Conservation (phyloP, 2,329 filamentous ascomycete genomes). For the Zymoseptoria tritici region DNA sequence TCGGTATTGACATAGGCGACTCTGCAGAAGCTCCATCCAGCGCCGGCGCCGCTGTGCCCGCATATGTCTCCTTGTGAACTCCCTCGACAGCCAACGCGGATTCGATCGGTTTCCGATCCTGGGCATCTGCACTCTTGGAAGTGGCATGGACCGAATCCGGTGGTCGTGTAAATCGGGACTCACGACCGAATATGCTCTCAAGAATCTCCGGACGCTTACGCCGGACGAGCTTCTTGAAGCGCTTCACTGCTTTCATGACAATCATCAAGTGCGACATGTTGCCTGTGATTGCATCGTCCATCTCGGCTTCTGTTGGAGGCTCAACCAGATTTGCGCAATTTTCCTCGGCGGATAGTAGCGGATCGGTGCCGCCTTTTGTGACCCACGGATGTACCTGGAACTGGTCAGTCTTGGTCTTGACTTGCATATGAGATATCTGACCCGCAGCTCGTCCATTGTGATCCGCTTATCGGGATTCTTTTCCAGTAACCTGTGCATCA, state of each 20-base stretch:
- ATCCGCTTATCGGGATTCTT: constrained; percentile 82
- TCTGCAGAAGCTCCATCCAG: constrained; percentile 9
- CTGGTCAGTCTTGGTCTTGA: constrained; percentile 14
- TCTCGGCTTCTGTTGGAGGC: constrained; percentile 79
- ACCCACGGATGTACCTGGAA: constrained; percentile 85
- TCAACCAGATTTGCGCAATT: constrained; percentile 78
- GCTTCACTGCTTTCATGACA: constrained; percentile 85
- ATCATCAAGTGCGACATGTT: constrained; percentile 82
- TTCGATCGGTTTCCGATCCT: constrained; percentile 45
- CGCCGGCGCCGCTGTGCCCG: constrained; percentile 23
- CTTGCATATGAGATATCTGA: constrained; percentile 35
- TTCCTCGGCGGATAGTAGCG: constrained; percentile 70
- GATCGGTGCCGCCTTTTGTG: constrained; percentile 69
- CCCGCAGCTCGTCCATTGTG: constrained; percentile 71
- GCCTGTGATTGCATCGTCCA: constrained; percentile 81
- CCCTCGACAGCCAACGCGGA: constrained; percentile 47
- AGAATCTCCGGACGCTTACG: constrained; percentile 48
- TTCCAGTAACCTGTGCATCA: constrained; percentile 67
- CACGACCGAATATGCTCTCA: constrained; percentile 53
- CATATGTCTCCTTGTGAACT: constrained; percentile 40
- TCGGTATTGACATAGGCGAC: background rate
- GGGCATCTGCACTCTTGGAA: constrained; percentile 40
- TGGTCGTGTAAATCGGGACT: constrained; percentile 51
- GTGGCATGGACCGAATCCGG: constrained; percentile 31
- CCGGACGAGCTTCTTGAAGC: constrained; percentile 71